A percentile compares a stretch with the other conserved stretches of the same genome.
These are phyloP conservation scores for Vicia faba DNA, from an alignment of 306 rosid genomes.

Conservation along the genomic window DNA sequence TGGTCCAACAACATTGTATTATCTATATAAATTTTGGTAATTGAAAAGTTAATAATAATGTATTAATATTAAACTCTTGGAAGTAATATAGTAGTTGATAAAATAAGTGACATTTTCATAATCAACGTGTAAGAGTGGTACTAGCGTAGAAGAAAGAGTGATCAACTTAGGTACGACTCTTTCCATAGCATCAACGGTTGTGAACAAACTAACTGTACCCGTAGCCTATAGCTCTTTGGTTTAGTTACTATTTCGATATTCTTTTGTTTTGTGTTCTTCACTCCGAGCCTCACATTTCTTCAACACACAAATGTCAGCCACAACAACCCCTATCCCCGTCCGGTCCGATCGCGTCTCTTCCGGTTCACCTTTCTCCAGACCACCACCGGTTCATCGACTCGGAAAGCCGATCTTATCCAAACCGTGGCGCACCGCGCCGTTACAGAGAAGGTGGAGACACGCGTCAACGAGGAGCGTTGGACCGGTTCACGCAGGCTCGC, in stretches of 20 bases:
- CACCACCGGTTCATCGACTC: slow-evolving; percentile 48
- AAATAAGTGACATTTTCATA: background rate
- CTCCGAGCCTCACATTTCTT: slow-evolving; percentile 38
- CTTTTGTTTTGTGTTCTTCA: background rate
- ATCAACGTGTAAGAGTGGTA: background rate
- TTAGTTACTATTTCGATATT: no score
- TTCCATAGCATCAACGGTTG: slow-evolving; percentile 28
- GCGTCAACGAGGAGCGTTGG: slow-evolving; percentile 41
- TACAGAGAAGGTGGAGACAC: slow-evolving; percentile 32
- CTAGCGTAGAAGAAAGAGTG: background rate
- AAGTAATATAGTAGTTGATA: no score
- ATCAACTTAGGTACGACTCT: background rate
- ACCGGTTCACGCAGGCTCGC: slow-evolving; percentile 67
- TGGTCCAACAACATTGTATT: no score
- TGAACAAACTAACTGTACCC: no score
- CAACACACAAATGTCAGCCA: slow-evolving; percentile 50
- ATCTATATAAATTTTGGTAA: no score
- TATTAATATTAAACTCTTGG: no score
- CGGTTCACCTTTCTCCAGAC: slow-evolving; percentile 53
- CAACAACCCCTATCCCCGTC: slow-evolving; percentile 63
- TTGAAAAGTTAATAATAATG: no score
- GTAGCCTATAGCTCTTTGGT: no score
- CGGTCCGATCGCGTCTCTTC: slow-evolving; percentile 74
- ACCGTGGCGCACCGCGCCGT: slow-evolving; percentile 43
- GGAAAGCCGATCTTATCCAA: slow-evolving; percentile 32